A percentile compares a stretch with the other conserved stretches of the same genome.
Conservation (phyloP, 2,329 filamentous ascomycete species). For the Cadophora luteo-olivacea region DNA sequence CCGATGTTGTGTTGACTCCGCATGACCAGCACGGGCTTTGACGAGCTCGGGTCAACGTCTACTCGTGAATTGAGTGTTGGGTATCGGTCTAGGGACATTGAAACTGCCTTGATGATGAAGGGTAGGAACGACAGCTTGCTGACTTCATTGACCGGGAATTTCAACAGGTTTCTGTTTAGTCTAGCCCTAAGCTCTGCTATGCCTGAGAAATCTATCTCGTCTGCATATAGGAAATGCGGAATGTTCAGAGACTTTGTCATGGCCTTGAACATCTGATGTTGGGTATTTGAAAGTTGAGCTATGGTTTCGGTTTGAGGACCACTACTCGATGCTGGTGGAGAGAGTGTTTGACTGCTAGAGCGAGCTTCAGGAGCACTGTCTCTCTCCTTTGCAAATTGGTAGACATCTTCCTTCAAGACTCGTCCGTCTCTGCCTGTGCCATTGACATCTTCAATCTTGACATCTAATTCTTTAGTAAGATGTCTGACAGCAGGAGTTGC, state of each 20-base stretch:
- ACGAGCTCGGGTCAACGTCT: constrained; percentile 60
- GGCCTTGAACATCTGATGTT: constrained; percentile 94
- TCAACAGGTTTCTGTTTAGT: constrained; percentile 69
- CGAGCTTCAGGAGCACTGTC: constrained; percentile 45
- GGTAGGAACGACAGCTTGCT: constrained; percentile 86
- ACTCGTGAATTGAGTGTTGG: constrained; percentile 89
- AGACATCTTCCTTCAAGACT: constrained; percentile 91
- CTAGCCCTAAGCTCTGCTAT: constrained; percentile 75
- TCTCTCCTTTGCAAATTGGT: constrained; percentile 68
- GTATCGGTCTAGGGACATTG: constrained; percentile 79
- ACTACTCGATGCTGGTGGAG: constrained; percentile 26
- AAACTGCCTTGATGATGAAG: constrained; percentile 96
- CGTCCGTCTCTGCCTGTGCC: constrained; percentile 92
- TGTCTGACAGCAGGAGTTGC: constrained; percentile 94
- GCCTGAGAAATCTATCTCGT: constrained; percentile 82
- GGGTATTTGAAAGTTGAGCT: constrained; percentile 76
- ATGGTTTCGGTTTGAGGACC: constrained; percentile 69
- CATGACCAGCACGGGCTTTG: constrained; percentile 77
- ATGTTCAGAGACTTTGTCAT: constrained; percentile 94
- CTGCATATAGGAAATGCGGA: constrained; percentile 94
- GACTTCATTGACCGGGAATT: constrained; percentile 48
- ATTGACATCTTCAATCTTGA: constrained; percentile 79
- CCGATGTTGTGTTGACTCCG: constrained; percentile 93
- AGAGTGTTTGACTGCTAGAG: constrained; percentile 31
- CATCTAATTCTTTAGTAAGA: constrained; percentile 77